phyloP scores from a whole-genome alignment of 768 basidiomycete genomes.

The Suillus lakei region DNA sequence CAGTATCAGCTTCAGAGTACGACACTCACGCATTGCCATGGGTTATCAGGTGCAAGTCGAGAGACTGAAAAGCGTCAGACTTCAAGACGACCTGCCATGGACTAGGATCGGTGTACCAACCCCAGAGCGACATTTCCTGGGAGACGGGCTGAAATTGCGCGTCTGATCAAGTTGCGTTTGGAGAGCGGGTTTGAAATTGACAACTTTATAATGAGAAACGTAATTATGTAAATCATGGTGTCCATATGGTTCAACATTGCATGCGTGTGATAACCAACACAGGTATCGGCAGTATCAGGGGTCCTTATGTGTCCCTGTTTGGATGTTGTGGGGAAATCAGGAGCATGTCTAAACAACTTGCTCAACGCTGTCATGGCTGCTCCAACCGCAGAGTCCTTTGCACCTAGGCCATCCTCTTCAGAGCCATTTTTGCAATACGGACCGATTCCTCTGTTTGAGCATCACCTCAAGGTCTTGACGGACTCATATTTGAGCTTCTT shows the following conservation, averaged over 20 bases:
- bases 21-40: neutral
- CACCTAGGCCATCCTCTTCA: conserved; percentile 29
- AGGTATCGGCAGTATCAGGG: neutral
- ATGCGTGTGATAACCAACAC: neutral
- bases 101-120: conserved; percentile 5
- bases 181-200: neutral
- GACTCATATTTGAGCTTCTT: conserved; percentile 85
- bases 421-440: conserved; percentile 43
- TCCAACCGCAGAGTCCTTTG: conserved; percentile 25
- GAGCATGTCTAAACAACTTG: conserved; percentile 8
- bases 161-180: neutral
- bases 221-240: neutral
- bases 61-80: neutral
- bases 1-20: neutral
- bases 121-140: conserved; percentile 13
- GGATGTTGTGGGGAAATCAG: conserved; percentile 14
- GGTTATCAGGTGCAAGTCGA: neutral
- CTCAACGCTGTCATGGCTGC: conserved; percentile 18
- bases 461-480: conserved; percentile 66
- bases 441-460: conserved; percentile 73
- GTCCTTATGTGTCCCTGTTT: conserved; percentile 9
- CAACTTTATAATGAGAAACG: neutral
- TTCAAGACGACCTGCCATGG: conserved; percentile 14
- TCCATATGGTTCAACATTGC: neutral
- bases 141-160: neutral